Conservation (phyloP, 352 stramenopile genomes). For the Phytophthora sojae region DNA sequence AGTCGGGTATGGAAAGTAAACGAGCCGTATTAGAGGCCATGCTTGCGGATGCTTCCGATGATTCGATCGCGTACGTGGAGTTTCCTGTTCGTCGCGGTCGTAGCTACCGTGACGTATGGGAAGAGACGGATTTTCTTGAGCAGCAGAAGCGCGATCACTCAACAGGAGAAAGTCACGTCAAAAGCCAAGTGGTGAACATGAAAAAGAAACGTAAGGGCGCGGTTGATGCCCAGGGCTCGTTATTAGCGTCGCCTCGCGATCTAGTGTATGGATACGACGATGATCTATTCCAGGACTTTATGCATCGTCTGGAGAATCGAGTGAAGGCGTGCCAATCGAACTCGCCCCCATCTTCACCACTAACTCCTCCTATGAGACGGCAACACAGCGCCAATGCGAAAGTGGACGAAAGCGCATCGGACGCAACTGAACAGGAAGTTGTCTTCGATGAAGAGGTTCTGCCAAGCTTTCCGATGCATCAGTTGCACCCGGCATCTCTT, state of each 20-base stretch:
- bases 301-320: conserved; percentile 46
- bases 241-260: conserved; percentile 57
- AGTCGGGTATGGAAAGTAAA: conserved; percentile 33
- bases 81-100: conserved; percentile 58
- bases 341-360: conserved; percentile 16
- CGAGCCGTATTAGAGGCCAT: conserved; percentile 55
- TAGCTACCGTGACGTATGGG: conserved; percentile 80
- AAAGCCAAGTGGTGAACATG: conserved; percentile 31
- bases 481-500: conserved; percentile 70
- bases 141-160: conserved; percentile 43
- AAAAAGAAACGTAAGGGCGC: conserved; percentile 41
- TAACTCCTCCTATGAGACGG: conserved; percentile 23
- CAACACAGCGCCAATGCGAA: conserved; percentile 20
- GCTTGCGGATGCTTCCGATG: conserved; percentile 48
- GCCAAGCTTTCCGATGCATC: conserved; percentile 38
- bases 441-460: conserved; percentile 47
- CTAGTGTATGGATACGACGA: conserved; percentile 86
- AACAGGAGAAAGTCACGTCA: conserved; percentile 28
- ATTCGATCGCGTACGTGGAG: conserved; percentile 31
- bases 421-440: conserved; percentile 23
- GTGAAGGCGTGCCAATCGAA: conserved; percentile 28
- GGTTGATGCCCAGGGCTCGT: conserved; percentile 14
- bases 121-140: conserved; percentile 73
- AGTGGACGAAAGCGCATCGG: conserved; percentile 21
- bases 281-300: conserved; percentile 67